phyloP scores from a whole-genome alignment of 2,329 filamentous ascomycete genomes.

The Fusarium solani-melongenae region DNA sequence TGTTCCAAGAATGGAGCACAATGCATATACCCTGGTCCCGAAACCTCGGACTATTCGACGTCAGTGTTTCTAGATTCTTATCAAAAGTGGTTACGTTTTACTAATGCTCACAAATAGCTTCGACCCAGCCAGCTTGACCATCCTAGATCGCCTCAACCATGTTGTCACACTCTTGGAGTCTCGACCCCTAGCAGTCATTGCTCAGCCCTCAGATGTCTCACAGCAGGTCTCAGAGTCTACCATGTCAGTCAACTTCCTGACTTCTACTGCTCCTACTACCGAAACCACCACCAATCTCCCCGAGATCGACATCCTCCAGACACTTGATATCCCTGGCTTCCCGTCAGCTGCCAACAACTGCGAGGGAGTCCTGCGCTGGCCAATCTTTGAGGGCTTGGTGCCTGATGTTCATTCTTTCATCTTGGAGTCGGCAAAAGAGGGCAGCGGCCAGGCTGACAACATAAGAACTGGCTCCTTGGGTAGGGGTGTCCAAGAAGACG shows the following conservation, averaged over 20 bases:
- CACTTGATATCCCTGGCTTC: background rate
- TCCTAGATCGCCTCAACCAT: background rate
- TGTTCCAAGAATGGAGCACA: constrained; percentile 13
- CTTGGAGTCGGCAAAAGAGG: background rate
- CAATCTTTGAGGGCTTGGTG: background rate
- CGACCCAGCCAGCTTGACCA: background rate
- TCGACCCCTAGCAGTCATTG: background rate
- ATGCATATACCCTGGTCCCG: constrained; percentile 15
- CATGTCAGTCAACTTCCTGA: background rate
- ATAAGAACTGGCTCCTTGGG: background rate
- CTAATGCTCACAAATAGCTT: background rate
- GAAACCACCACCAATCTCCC: background rate
- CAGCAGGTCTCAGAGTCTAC: background rate
- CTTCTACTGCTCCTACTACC: background rate
- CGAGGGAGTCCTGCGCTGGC: background rate
- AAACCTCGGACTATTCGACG: constrained; percentile 17
- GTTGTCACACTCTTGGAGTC: background rate
- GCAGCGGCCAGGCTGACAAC: background rate
- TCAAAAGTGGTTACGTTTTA: too few relatives aligned
- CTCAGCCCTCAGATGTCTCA: background rate
- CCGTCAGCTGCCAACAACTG: background rate
- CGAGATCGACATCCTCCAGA: background rate
- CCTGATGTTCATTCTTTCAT: background rate
- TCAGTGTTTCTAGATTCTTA: background rate
- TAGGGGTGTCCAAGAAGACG: background rate